A percentile compares a stretch with the other conserved stretches of the same genome.
Evolutionary conservation across 2,329 filamentous ascomycete species (phyloP).

Genomic region (Cercospora brassicicola): DNA sequence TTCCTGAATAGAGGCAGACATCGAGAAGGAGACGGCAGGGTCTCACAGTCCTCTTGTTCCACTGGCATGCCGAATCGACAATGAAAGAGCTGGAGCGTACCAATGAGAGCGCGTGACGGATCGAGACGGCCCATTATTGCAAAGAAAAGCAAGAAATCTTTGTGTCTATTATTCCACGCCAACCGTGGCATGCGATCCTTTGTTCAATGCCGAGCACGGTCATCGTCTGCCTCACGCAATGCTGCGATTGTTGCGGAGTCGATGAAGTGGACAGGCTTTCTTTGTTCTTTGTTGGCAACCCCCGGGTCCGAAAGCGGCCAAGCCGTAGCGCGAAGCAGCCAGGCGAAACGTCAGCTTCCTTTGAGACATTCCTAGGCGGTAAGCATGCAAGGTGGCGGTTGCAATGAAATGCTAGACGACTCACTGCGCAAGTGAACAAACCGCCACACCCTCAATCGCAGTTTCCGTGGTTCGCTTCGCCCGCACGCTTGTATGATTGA

Average conservation of each 20-base stretch:
- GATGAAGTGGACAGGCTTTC: conserved; percentile 30
- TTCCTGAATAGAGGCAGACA: conserved; percentile 34
- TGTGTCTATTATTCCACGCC: conserved; percentile 38
- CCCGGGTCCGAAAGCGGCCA: conserved; percentile 37
- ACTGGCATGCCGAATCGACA: conserved; percentile 37
- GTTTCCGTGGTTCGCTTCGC: conserved; percentile 14
- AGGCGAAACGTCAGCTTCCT: conserved; percentile 32
- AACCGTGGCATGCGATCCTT: conserved; percentile 37
- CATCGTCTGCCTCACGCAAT: conserved; percentile 28
- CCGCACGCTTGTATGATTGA: conserved; percentile 4
- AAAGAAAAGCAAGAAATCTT: conserved; percentile 32
- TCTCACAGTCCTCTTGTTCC: conserved; percentile 36
- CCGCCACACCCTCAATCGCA: conserved; percentile 24
- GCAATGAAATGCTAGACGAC: conserved; percentile 34
- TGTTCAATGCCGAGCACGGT: conserved; percentile 38
- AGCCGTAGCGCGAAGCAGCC: conserved; percentile 30
- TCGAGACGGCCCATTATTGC: conserved; percentile 34
- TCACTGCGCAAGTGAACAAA: conserved; percentile 33
- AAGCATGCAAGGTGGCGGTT: conserved; percentile 21
- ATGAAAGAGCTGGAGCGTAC: conserved; percentile 33
- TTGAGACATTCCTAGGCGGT: conserved; percentile 40
- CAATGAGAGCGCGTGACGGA: conserved; percentile 36
- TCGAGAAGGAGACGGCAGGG: conserved; percentile 35
- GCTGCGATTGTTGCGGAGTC: conserved; percentile 38
- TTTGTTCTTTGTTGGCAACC: conserved; percentile 41